phyloP scores from a whole-genome alignment of 2,329 filamentous ascomycete genomes.

The Fusarium globosum region DNA sequence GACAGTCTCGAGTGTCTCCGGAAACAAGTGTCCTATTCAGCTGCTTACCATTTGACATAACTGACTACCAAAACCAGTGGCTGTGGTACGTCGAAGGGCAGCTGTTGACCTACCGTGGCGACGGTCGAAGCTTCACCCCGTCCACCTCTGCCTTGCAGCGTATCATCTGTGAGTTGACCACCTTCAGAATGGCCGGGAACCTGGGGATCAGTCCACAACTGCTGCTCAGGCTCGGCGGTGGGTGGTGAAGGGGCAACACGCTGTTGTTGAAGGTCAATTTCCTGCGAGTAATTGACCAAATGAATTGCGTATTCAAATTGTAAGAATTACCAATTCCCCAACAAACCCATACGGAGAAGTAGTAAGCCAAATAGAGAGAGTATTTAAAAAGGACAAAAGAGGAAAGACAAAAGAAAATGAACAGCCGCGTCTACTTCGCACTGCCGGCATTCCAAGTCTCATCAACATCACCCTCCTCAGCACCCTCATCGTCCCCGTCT shows the following conservation, averaged over 20 bases:
- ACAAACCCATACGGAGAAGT: fast-evolving
- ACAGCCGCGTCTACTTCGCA: not conserved
- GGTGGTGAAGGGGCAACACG: not conserved
- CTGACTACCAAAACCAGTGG: fast-evolving
- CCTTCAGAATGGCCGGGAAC: fast-evolving
- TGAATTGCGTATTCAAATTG: not conserved
- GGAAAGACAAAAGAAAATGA: not conserved
- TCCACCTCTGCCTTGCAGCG: not conserved
- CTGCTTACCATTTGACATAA: no score
- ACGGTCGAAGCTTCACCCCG: not conserved
- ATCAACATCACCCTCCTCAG: not conserved
- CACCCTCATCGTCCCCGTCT: not conserved
- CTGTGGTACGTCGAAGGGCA: not conserved
- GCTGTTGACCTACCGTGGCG: fast-evolving
- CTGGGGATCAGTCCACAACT: fast-evolving
- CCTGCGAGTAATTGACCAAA: not conserved
- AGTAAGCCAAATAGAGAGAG: not conserved
- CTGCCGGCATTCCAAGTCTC: not conserved
- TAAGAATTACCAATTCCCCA: fast-evolving
- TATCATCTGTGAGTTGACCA: fast-evolving
- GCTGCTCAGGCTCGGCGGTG: fast-evolving
- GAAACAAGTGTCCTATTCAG: no score
- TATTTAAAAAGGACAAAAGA: no score
- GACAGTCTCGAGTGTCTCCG: no score
- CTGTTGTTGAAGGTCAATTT: fast-evolving